These are phyloP conservation scores for Pestalotiopsis sp. DNA, from an alignment of 2,329 filamentous ascomycete species.

Conservation along the genomic window DNA sequence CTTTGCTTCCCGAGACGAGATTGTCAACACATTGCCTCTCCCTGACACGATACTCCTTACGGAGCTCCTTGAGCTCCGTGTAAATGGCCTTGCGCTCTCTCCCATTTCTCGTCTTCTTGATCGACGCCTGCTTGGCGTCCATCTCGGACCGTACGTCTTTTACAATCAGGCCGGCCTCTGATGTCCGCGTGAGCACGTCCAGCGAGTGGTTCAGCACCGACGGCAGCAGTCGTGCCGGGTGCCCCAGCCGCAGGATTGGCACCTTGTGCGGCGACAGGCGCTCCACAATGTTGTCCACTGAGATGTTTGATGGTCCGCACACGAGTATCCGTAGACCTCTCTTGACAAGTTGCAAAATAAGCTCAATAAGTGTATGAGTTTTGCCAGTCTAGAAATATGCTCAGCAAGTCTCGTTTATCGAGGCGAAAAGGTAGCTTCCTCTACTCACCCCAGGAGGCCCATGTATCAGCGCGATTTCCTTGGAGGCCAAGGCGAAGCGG, in stretches of 20 bases:
- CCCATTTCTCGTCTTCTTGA: constrained; percentile 83
- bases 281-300: constrained; percentile 97
- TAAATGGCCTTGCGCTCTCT: constrained; percentile 83
- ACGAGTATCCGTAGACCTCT: constrained; percentile 77
- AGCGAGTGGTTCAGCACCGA: constrained; percentile 88
- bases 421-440: neutral
- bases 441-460: constrained; percentile 76
- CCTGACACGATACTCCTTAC: constrained; percentile 85
- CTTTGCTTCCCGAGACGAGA: constrained; percentile 76
- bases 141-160: constrained; percentile 90
- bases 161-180: constrained; percentile 86
- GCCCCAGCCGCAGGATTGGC: constrained; percentile 86
- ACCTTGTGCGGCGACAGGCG: constrained; percentile 83
- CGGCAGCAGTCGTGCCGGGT: constrained; percentile 87
- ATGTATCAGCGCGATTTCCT: constrained; percentile 87
- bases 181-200: constrained; percentile 87
- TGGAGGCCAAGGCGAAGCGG: constrained; percentile 80
- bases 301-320: constrained; percentile 96
- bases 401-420: neutral
- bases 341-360: constrained; percentile 87
- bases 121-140: constrained; percentile 85
- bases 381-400: constrained; percentile 73
- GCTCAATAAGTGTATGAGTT: constrained; percentile 92
- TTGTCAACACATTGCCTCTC: constrained; percentile 81
- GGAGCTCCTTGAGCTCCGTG: constrained; percentile 78